Evolutionary conservation across 2,329 filamentous ascomycete species (phyloP).

Genomic region (Hypomyces rosellus): DNA sequence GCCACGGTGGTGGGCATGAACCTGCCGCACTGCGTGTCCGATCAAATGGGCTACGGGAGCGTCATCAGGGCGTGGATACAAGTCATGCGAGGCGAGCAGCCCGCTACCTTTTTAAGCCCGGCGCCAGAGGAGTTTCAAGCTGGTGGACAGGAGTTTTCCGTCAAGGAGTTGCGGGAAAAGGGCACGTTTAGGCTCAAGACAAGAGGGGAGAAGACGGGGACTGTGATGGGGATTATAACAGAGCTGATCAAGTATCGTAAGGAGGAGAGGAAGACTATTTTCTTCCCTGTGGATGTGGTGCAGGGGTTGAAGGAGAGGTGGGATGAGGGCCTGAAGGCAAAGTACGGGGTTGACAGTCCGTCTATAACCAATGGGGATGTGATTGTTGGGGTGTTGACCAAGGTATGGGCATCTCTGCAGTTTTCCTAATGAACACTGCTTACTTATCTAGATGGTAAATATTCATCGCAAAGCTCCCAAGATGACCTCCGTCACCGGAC

Average conservation of each 20-base stretch:
- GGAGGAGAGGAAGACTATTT: constrained; percentile 7
- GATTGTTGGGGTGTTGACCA: constrained; percentile 8
- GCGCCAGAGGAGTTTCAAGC: constrained; percentile 9
- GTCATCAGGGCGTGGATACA: constrained; percentile 16
- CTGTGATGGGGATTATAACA: constrained; percentile 5
- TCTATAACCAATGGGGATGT: constrained; percentile 10
- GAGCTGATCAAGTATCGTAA: constrained; percentile 8
- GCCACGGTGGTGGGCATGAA: constrained; percentile 15
- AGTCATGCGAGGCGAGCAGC: constrained; percentile 12
- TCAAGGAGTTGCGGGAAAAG: constrained; percentile 9
- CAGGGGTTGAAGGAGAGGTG: constrained; percentile 7
- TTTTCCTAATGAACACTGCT: neutral
- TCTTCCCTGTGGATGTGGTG: constrained; percentile 5
- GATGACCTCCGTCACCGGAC: constrained; percentile 7
- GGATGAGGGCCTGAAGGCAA: constrained; percentile 3
- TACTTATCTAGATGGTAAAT: constrained; percentile 6
- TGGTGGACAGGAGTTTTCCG: constrained; percentile 3
- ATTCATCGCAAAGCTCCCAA: constrained; percentile 12
- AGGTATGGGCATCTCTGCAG: constrained; percentile 1
- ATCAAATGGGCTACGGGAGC: constrained; percentile 16
- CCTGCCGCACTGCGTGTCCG: constrained; percentile 17
- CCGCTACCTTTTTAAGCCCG: constrained; percentile 12
- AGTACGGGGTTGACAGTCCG: constrained; percentile 4
- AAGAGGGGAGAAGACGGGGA: constrained; percentile 2
- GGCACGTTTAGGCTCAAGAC: constrained; percentile 4